These are phyloP conservation scores for California macrophylla DNA, from an alignment of 441 rosid species.

Conservation along the genomic window DNA sequence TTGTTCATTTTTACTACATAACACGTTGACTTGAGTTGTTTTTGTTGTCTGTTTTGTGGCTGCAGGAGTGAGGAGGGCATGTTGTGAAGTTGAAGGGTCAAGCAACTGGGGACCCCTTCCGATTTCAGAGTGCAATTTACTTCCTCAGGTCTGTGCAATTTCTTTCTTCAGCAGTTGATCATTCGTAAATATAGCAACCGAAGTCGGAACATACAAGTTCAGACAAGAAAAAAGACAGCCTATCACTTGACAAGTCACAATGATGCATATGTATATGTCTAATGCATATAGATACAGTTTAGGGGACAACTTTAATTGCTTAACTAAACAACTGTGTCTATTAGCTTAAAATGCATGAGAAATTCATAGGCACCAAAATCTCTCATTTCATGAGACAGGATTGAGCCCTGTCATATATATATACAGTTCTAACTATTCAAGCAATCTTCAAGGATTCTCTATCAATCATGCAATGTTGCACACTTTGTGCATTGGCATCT, in stretches of 20 bases:
- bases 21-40: conserved; percentile 1
- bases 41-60: not conserved
- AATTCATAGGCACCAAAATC: not conserved
- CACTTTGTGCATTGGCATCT: not conserved
- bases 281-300: too few relatives aligned
- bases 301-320: too few relatives aligned
- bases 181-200: not conserved
- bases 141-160: conserved; percentile 26
- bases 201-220: not conserved
- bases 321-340: too few relatives aligned
- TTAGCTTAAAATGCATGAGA: not conserved
- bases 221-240: not conserved
- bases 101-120: conserved; percentile 28
- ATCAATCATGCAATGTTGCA: not conserved
- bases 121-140: conserved; percentile 20
- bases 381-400: not conserved
- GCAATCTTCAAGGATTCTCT: not conserved
- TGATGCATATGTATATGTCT: too few relatives aligned
- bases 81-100: conserved; percentile 31
- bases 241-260: not conserved
- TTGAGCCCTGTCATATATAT: too few relatives aligned
- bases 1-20: not conserved
- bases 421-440: too few relatives aligned
- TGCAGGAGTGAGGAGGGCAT: conserved; percentile 27
- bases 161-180: not conserved